phyloP scores from a whole-genome alignment of 176 grass and related monocot genomes.

The Otatea glauca region DNA sequence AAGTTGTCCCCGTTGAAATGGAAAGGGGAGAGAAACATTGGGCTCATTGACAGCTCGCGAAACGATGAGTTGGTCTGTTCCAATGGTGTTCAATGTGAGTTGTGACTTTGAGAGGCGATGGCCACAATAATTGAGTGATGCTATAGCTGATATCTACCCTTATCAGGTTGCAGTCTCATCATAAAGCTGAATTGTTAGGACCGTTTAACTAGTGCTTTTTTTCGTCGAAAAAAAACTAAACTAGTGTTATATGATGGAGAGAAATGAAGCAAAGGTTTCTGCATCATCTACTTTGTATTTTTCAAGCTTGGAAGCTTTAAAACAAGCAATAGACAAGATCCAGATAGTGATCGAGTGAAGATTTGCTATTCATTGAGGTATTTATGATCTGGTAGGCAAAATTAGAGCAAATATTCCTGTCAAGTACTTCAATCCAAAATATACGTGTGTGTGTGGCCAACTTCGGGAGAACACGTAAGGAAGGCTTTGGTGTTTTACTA shows the following conservation, averaged over 20 bases:
- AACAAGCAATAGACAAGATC: not conserved
- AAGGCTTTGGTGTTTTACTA: not conserved
- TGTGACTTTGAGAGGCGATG: not conserved
- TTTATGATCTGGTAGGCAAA: not conserved
- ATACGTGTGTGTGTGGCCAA: not conserved
- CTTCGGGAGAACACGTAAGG: not conserved
- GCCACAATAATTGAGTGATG: not conserved
- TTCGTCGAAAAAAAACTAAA: too few species aligned
- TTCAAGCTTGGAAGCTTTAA: not conserved
- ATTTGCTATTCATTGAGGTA: not conserved
- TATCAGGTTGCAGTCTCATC: not conserved
- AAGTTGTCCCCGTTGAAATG: conserved; percentile 21
- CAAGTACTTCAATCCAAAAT: not conserved
- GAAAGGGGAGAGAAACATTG: not conserved
- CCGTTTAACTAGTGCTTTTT: not conserved
- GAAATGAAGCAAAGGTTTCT: not conserved
- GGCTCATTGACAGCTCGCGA: conserved; percentile 22
- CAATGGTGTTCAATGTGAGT: not conserved
- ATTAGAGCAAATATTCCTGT: not conserved
- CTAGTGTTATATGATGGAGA: not conserved
- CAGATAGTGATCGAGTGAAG: not conserved
- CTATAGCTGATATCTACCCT: not conserved
- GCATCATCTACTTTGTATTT: not conserved
- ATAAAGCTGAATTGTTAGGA: not conserved
- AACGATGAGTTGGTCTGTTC: not conserved